These are phyloP conservation scores for Plectosphaerella cucumerina DNA, from an alignment of 2,329 filamentous ascomycete genomes.

Conservation along the genomic window DNA sequence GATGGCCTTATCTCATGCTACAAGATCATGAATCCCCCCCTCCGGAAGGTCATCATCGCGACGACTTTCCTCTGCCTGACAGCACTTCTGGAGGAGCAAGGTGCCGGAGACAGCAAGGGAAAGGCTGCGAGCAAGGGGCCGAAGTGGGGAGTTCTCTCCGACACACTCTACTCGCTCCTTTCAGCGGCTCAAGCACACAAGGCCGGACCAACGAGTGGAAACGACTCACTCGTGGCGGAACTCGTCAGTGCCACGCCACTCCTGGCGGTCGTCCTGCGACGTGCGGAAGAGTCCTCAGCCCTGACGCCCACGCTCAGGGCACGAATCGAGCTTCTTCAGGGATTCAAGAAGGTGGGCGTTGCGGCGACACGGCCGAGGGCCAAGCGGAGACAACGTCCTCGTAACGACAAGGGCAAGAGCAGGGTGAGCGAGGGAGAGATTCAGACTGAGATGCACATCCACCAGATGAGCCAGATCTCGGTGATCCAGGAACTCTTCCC, in stretches of 20 bases:
- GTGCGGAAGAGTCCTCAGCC: slow-evolving; percentile 42
- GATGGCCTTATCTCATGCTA: slow-evolving; percentile 70
- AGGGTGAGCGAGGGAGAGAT: slow-evolving; percentile 28
- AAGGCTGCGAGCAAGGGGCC: slow-evolving; percentile 44
- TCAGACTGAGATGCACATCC: slow-evolving; percentile 60
- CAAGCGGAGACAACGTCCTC: slow-evolving; percentile 41
- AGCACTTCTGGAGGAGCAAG: slow-evolving; percentile 54
- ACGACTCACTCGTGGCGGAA: slow-evolving; percentile 73
- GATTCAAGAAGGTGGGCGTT: slow-evolving; percentile 53
- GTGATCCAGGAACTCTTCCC: slow-evolving; percentile 95
- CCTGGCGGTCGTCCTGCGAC: slow-evolving; percentile 56
- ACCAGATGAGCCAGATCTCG: slow-evolving; percentile 78
- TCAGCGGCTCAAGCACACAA: slow-evolving; percentile 63
- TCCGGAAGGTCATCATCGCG: slow-evolving; percentile 66
- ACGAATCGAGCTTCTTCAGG: slow-evolving; percentile 55
- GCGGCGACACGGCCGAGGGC: slow-evolving; percentile 44
- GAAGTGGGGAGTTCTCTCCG: slow-evolving; percentile 71
- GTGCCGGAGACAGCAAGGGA: neutral
- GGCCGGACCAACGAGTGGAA: slow-evolving; percentile 48
- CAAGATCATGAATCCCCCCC: slow-evolving; percentile 55
- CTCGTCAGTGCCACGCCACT: slow-evolving; percentile 78
- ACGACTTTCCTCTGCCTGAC: slow-evolving; percentile 72
- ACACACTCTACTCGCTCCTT: slow-evolving; percentile 80
- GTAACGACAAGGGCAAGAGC: slow-evolving; percentile 60
- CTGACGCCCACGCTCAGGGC: slow-evolving; percentile 54